Percentiles rank a stretch among this genome's conserved stretches.
Evolutionary conservation across 768 basidiomycete genomes (phyloP).

Genomic region (Macrolepiota fuliginosa): DNA sequence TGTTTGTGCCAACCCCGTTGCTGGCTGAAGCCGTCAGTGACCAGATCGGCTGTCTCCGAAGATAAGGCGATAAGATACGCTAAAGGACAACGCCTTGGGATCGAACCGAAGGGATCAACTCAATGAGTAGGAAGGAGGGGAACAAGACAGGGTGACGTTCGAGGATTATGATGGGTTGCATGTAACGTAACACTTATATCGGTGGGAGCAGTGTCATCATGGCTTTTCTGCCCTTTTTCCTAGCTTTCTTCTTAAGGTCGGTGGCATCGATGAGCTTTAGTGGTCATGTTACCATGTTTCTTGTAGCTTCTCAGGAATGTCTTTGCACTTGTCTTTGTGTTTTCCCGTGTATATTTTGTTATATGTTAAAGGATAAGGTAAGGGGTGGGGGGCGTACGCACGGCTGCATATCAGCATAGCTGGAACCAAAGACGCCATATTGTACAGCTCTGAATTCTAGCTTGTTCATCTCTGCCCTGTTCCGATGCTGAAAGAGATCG

Average conservation of each 20-base stretch:
- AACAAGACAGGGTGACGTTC: too few relatives aligned
- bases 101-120: too few relatives aligned
- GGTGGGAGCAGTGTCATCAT: too few relatives aligned
- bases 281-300: conserved; percentile 83
- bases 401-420: conserved; percentile 42
- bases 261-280: conserved; percentile 54
- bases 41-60: too few relatives aligned
- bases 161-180: too few relatives aligned
- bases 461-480: conserved; percentile 53
- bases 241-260: conserved; percentile 64
- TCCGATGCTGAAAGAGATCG: conserved; percentile 28
- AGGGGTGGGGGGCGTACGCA: conserved; percentile 46
- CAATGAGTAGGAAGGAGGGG: too few relatives aligned
- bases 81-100: too few relatives aligned
- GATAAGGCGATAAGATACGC: too few relatives aligned
- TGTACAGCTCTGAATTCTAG: conserved; percentile 60
- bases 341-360: conserved; percentile 26
- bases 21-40: too few relatives aligned
- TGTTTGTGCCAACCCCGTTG: too few relatives aligned
- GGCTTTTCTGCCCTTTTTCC: conserved; percentile 69
- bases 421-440: conserved; percentile 58
- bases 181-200: too few relatives aligned
- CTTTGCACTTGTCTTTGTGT: conserved; percentile 50
- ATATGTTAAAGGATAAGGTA: not conserved
- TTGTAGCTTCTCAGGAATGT: conserved; percentile 55